A percentile compares a stretch with the other conserved stretches of the same genome.
These are phyloP conservation scores for Trichocomaceae sp. DNA, from an alignment of 2,329 filamentous ascomycete genomes.

Conservation along the genomic window DNA sequence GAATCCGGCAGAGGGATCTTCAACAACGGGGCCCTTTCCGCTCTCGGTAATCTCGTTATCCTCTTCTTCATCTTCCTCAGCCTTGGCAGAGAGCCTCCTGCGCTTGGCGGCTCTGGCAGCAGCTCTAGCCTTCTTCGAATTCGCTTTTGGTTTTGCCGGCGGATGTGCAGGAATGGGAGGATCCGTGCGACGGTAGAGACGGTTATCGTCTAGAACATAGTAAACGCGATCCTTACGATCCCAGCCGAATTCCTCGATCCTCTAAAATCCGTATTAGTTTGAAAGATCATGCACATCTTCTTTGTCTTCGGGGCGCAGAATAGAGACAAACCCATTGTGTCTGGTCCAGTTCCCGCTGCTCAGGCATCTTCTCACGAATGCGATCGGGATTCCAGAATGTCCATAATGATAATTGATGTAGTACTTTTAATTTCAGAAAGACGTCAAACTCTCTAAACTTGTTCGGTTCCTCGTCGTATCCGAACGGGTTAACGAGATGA, in stretches of 20 bases:
- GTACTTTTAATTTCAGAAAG: constrained; percentile 67
- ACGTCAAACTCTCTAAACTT: constrained; percentile 77
- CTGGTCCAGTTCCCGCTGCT: constrained; percentile 74
- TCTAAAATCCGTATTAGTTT: constrained; percentile 26
- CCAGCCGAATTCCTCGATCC: constrained; percentile 58
- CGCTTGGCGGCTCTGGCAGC: constrained; percentile 64
- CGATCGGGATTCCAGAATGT: constrained; percentile 80
- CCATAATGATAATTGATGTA: constrained; percentile 87
- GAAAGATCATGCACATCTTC: background rate
- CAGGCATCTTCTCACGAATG: constrained; percentile 77
- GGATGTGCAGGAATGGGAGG: constrained; percentile 54
- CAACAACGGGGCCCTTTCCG: constrained; percentile 38
- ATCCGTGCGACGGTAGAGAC: constrained; percentile 83
- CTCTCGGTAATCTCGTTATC: constrained; percentile 28
- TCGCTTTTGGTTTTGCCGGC: constrained; percentile 56
- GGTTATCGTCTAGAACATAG: constrained; percentile 87
- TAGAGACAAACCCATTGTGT: constrained; percentile 64
- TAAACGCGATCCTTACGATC: constrained; percentile 81
- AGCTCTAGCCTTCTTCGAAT: constrained; percentile 59
- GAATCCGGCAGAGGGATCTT: constrained; percentile 66
- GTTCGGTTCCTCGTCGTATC: constrained; percentile 62
- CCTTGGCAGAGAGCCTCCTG: constrained; percentile 46
- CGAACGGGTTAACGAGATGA: constrained; percentile 70
- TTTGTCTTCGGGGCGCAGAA: background rate
- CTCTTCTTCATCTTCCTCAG: constrained; percentile 40